A percentile compares a stretch with the other conserved stretches of the same genome.
Evolutionary conservation across 768 basidiomycete genomes (phyloP).

Genomic region (Tricholoma matsutake): DNA sequence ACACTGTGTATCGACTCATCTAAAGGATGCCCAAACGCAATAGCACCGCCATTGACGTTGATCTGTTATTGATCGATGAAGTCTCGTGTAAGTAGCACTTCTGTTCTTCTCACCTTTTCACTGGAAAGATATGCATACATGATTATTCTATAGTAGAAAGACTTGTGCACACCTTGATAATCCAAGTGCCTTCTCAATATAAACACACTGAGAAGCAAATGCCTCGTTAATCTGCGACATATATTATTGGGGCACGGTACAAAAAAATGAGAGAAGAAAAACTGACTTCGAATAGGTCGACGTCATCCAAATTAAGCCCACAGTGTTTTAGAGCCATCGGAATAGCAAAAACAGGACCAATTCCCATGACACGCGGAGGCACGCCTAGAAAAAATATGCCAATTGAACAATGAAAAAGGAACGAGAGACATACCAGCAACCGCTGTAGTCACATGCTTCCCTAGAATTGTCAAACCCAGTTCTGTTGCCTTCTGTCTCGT

Average conservation of each 20-base stretch:
- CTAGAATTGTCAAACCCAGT: slow-evolving; percentile 70
- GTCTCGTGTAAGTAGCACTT: not conserved
- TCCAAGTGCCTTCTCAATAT: slow-evolving; percentile 63
- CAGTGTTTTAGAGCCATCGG: slow-evolving; percentile 66
- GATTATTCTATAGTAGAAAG: not conserved
- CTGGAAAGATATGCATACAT: slow-evolving; percentile 17
- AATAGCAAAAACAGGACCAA: slow-evolving; percentile 84
- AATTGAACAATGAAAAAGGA: not conserved
- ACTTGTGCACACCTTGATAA: slow-evolving; percentile 39
- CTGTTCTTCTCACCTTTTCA: slow-evolving; percentile 30
- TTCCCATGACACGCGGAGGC: slow-evolving; percentile 83
- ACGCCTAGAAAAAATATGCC: slow-evolving; percentile 41
- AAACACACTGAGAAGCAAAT: slow-evolving; percentile 81
- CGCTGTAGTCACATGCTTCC: slow-evolving; percentile 71
- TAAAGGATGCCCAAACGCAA: slow-evolving; percentile 81
- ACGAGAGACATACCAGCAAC: slow-evolving; percentile 48
- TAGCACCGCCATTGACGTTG: slow-evolving; percentile 90
- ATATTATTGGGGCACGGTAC: not conserved
- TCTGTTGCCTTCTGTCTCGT: slow-evolving; percentile 73
- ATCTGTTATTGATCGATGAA: slow-evolving; percentile 37
- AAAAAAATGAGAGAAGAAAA: not conserved
- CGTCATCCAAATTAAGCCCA: slow-evolving; percentile 64
- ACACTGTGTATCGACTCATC: slow-evolving; percentile 47
- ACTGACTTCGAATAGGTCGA: slow-evolving; percentile 76
- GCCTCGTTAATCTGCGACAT: slow-evolving; percentile 79